Percentiles rank a stretch among this genome's conserved stretches.
Conservation (phyloP, 2,329 filamentous ascomycete species). For the Colletotrichum australisinense region DNA sequence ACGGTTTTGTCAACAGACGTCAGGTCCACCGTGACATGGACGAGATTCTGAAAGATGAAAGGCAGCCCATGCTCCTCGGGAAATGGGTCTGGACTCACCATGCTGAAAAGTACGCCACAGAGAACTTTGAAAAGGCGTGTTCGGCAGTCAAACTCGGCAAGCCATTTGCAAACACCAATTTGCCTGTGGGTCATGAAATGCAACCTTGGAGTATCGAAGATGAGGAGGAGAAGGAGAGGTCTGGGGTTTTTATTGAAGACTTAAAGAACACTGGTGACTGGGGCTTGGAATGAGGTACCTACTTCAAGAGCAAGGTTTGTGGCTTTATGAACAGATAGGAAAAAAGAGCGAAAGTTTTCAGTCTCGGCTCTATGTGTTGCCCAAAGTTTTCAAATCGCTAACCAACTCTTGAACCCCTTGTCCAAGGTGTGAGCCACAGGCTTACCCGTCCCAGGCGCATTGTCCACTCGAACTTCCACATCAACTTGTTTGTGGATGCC, state of each 20-base stretch:
- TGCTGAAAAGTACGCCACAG: not conserved
- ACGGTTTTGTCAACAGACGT: not conserved
- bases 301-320: no score
- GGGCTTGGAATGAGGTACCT: not conserved
- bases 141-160: not conserved
- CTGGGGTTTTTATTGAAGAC: not conserved
- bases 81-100: not conserved
- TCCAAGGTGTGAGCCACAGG: no score
- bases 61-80: not conserved
- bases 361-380: no score
- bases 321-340: no score
- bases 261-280: not conserved
- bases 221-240: not conserved
- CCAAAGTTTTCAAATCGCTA: no score
- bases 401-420: no score
- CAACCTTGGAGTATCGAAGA: not conserved
- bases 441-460: no score
- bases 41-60: not conserved
- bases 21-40: not conserved
- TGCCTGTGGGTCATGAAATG: not conserved
- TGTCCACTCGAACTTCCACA: no score
- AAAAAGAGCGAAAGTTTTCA: no score
- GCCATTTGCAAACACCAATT: not conserved
- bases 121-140: not conserved
- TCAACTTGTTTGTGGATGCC: no score